Conservation (phyloP, 257 asterid species). For the Fraxinus anomala region DNA sequence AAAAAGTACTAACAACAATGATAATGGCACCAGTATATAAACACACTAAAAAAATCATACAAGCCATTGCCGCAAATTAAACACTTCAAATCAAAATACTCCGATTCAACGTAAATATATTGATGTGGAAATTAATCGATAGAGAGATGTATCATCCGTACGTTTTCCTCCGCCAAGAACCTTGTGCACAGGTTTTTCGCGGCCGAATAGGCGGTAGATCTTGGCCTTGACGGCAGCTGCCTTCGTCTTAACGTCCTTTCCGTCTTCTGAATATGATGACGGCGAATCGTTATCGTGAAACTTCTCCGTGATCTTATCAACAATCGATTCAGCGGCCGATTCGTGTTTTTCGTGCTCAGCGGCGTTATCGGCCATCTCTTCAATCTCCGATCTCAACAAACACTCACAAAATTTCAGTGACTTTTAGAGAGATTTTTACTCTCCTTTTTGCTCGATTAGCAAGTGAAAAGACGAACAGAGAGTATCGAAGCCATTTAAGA, state of each 20-base stretch:
- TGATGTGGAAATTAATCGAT: background rate
- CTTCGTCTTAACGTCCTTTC: constrained; percentile 44
- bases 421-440: background rate
- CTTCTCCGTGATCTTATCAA: constrained; percentile 70
- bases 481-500: constrained; percentile 21
- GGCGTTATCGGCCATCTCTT: constrained; percentile 56
- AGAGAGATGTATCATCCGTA: constrained; percentile 33
- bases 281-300: constrained; percentile 65
- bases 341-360: constrained; percentile 51
- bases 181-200: constrained; percentile 80
- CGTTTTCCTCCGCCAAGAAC: constrained; percentile 93
- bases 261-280: constrained; percentile 78
- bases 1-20: background rate
- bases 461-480: constrained; percentile 2
- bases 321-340: constrained; percentile 57
- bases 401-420: constrained; percentile 12
- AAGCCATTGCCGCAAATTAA: background rate
- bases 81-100: background rate
- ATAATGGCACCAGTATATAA: background rate
- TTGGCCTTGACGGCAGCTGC: constrained; percentile 50
- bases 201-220: constrained; percentile 91
- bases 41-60: background rate
- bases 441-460: constrained; percentile 12
- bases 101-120: background rate
- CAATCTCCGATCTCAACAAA: constrained; percentile 38